phyloP scores from a whole-genome alignment of 768 basidiomycete genomes.

The Leccinum aurantiacum region DNA sequence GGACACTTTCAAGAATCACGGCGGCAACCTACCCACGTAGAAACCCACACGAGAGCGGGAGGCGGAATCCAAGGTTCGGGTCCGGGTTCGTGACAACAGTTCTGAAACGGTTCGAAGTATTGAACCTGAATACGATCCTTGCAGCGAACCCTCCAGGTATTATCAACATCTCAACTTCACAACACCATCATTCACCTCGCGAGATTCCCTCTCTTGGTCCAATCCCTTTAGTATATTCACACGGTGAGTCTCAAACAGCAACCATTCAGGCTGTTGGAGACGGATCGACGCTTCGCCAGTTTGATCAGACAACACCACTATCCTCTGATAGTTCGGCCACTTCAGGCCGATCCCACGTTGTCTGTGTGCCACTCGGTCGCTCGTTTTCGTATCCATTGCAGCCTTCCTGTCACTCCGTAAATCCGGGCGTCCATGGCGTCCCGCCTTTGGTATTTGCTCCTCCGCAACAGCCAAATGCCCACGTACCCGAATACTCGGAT shows the following conservation, averaged over 20 bases:
- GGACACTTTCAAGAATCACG: conserved; percentile 6
- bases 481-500: neutral
- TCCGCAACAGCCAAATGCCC: neutral
- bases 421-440: neutral
- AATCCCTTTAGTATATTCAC: conserved; percentile 8
- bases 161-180: conserved; percentile 5
- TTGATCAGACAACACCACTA: neutral
- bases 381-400: neutral
- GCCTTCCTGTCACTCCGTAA: neutral
- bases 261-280: neutral
- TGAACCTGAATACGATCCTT: conserved; percentile 1
- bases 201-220: neutral
- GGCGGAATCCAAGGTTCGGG: conserved; percentile 16
- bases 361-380: neutral
- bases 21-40: conserved; percentile 10
- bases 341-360: conserved; percentile 2
- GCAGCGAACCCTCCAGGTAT: conserved; percentile 1
- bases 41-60: neutral
- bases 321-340: neutral
- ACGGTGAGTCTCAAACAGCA: neutral
- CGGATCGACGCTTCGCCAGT: neutral
- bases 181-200: neutral
- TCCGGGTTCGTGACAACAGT: conserved; percentile 12
- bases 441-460: neutral
- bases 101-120: neutral